Evolutionary conservation across 1,284 basidiomycete species (phyloP).

Genomic region (Puccinia horiana): DNA sequence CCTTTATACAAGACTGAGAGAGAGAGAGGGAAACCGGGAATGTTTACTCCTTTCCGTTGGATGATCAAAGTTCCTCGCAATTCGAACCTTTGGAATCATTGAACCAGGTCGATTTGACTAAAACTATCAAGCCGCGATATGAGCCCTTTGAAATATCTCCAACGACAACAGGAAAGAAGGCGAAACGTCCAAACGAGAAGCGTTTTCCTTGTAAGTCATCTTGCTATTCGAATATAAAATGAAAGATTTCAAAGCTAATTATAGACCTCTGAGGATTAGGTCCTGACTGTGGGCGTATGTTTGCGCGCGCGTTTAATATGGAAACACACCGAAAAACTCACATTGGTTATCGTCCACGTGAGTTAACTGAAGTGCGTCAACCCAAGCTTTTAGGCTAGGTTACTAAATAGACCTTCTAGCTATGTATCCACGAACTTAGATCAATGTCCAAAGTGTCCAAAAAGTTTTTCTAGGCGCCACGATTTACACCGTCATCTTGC

Average conservation of each 20-base stretch:
- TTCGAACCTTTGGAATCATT: neutral
- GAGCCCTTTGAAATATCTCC: neutral
- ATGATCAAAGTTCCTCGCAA: neutral
- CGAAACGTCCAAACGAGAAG: conserved; percentile 40
- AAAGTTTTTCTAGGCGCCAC: conserved; percentile 46
- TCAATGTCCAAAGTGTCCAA: conserved; percentile 41
- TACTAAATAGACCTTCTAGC: too few species aligned
- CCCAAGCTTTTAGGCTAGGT: neutral
- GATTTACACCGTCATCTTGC: conserved; percentile 48
- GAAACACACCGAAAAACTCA: conserved; percentile 50
- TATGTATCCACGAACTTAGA: conserved; percentile 18
- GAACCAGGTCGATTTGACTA: conserved; percentile 1
- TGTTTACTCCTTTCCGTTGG: neutral
- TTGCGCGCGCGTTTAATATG: conserved; percentile 49
- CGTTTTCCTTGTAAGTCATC: conserved; percentile 45
- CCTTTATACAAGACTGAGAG: conserved; percentile 19
- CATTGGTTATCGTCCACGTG: conserved; percentile 48
- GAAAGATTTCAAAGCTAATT: neutral
- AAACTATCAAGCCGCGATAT: neutral
- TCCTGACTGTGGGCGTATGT: conserved; percentile 49
- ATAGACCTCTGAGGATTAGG: conserved; percentile 1
- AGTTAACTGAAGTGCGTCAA: neutral
- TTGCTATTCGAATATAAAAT: neutral
- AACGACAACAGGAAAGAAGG: neutral
- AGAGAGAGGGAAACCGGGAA: neutral